Base-by-base conservation (phyloP, 257 asterid genomes). In the Leonotis leonurus region DNA sequence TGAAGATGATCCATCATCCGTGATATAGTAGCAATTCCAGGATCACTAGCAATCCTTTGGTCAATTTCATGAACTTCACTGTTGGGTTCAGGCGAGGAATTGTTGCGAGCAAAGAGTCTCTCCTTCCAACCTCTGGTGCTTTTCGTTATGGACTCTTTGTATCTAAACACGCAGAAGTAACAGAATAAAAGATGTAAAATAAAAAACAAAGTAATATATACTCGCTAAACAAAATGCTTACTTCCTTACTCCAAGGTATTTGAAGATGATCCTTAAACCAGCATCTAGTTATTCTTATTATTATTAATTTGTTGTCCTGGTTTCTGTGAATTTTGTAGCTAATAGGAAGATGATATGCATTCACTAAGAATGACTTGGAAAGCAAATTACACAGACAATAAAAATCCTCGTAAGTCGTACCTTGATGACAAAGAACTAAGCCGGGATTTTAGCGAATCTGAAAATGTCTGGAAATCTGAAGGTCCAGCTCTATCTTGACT, bases 71-170 rank as follows among this genome's bases (percentile, higher is more conserved):
- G 78, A 63, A 45, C 68, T 68, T 84, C 95, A 50, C 77, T 48
- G 67, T 73, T 70, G 21, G 74, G 64, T 37, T 85, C 85, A 1
- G 77, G 68, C 1, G 67, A 52, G 22, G 89, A 37, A 67, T 45
- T 79, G 71, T 81, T 83, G 39, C 95, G 89, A 30, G 95, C 74
- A 70, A 92, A 89, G 65, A 89, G 80, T 72, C 83, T 89, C 82
- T 93, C 99, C 78, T 82, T 92, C 99, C 95, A 92, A 51, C 99
- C 88, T 75, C 86, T 83, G 14, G 97, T 89, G 85, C 89, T 89
- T 84, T 85, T 92, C 6, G 84, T 81, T 73, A 92, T 80, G 1
- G 96, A 81, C 12, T 87, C 96, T 80, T 86, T 89, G 84, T 84
- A 89, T 65, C 97, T 89, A 41, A 20, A 39, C n/a, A n/a, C n/a